Evolutionary conservation across 140 eudicot genomes (phyloP).

Genomic region (Oenanthe javanica): DNA sequence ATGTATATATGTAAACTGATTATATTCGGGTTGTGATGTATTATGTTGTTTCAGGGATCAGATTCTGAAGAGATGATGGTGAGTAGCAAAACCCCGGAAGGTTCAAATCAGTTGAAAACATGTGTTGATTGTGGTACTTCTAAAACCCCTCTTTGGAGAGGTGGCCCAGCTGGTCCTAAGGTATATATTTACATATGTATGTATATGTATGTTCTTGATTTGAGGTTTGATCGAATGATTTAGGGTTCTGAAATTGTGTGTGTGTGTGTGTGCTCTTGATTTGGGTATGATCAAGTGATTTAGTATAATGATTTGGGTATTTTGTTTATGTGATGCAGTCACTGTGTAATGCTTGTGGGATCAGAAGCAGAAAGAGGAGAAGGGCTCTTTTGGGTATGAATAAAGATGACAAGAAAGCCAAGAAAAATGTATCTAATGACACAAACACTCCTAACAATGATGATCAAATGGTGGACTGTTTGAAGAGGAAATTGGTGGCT

Average conservation of each 20-base stretch:
- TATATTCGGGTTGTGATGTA: background rate
- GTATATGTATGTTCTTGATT: background rate
- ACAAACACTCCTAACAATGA: constrained; percentile 13
- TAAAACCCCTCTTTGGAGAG: constrained; percentile 96
- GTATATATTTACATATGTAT: constrained; percentile 25
- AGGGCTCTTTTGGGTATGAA: constrained; percentile 65
- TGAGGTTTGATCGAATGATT: background rate
- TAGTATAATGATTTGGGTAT: constrained; percentile 5
- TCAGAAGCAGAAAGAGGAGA: constrained; percentile 84
- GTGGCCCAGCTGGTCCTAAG: constrained; percentile 99
- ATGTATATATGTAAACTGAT: no score
- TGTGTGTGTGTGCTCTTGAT: background rate
- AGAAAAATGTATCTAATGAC: constrained; percentile 21
- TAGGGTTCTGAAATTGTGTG: background rate
- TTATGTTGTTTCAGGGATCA: constrained; percentile 39
- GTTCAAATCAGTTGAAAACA: constrained; percentile 33
- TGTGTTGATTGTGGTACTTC: constrained; percentile 94
- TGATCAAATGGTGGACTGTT: constrained; percentile 26
- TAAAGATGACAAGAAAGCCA: constrained; percentile 52
- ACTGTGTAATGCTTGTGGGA: constrained; percentile 97
- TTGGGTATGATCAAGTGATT: background rate
- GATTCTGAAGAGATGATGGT: constrained; percentile 67
- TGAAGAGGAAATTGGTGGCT: constrained; percentile 47
- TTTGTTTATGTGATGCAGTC: constrained; percentile 40
- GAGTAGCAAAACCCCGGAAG: constrained; percentile 42